Evolutionary conservation across 129 eudicot genomes (phyloP), one percentile per base, ranked within the genome.

Genomic region (Ambrosia trifida): DNA sequence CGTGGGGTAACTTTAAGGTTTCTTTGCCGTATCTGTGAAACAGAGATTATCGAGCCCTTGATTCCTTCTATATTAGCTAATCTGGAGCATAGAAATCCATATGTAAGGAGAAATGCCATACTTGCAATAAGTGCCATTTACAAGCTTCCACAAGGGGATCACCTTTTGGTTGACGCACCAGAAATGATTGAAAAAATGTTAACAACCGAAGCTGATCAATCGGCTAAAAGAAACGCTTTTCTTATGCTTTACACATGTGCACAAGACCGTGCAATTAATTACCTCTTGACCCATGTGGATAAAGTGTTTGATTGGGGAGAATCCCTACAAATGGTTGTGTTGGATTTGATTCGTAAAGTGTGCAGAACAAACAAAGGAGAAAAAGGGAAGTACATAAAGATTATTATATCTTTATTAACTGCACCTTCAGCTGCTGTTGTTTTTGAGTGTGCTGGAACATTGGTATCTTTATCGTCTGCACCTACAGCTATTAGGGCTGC

Each of bases 131-230:
- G 79, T 87, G 69, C 96, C 11, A 88, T 91, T 59, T 91, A 82
- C 86, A 91, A 91, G 85, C 94, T 91, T 60, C 94, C 90, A 9
- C 96, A 91, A 16, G 97, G 97, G 12, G 94, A 91, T 71, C 87
- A 88, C 76, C 96, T 91, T 16, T 62, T 91, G 80, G 96, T 73
- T 52, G 96, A 91, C 79, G 97, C 96, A 1, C 96, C 97, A 0
- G 97, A 91, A 76, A 82, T 86, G 76, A 88, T 91, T 44, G 97
- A 91, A 83, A 91, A 81, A 79, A 78, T 84, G 36, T 88, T 91
- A 52, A 32, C 82, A n/a, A 80, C 91, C 5, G 97, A 91, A 77
- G 94, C 85, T 64, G 97, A 91, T 76, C 89, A 78, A 52, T 88
- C 97, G 3, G 94, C 97, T 33, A 88, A 88, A 72, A 80, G 97